Evolutionary conservation across 2,329 filamentous ascomycete genomes (phyloP), one percentile per base, ranked within the genome.

Genomic region (Phymatotrichopsis omnivora): DNA sequence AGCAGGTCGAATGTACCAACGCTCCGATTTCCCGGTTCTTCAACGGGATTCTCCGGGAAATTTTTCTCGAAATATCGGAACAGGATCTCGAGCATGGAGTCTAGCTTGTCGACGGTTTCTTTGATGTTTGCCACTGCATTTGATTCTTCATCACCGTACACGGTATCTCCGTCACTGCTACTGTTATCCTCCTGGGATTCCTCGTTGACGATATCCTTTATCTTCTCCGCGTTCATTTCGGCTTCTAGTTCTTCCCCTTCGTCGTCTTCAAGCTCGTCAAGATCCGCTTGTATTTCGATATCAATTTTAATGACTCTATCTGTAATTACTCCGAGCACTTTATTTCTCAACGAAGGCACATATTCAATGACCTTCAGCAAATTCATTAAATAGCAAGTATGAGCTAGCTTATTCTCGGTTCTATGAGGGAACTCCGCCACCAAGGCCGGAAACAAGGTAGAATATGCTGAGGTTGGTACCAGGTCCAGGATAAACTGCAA

Each of bases 231-330:
- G 39, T 83, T 71, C 14, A 89, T 75, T 42, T 78, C 76, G 19
- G 86, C 78, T 43, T 85, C 82, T 7, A 85, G 72, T 44, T 93
- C 84, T 53, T 58, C 57, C 5, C 54, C 54, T 45, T 57, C 55
- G 2, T 52, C 56, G 17, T 96, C 89, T 52, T 95, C 89, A 51
- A 94, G 68, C 57, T 96, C 87, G 52, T 96, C 86, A 58, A 96
- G 69, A 59, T 96, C 87, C 38, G 87, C 75, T 64, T 95, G 89
- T 63, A 96, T 91, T 61, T 95, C 84, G 1, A 93, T 85, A 61
- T 98, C 91, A 47, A 96, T 84, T 64, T 91, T 91, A 59, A 96
- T 85, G 6, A 96, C 72, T 52, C 84, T 80, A 56, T 89, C 82
- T 31, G 86, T 81, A 36, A 96, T 81, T 10, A 93, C 68, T 45